Evolutionary conservation across 225 moss, liverwort and hornwort species (phyloP).

Genomic region (Climacium dendroides): DNA sequence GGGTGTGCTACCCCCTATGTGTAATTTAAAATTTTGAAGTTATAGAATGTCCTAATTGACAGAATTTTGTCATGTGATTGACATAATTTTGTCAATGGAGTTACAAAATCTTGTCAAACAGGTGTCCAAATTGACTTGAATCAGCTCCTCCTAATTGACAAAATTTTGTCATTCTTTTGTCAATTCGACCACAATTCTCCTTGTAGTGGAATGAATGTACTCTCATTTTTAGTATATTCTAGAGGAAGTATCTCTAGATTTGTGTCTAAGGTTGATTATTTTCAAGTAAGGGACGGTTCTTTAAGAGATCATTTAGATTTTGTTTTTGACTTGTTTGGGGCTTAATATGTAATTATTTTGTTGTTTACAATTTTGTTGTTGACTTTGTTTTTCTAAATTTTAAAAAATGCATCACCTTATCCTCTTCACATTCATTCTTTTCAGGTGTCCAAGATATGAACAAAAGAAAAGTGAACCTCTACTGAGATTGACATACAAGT

Average conservation of each 20-base stretch:
- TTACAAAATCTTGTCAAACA: too few relatives aligned
- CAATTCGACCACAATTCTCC: too few relatives aligned
- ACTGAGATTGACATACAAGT: background rate
- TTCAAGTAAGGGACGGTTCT: background rate
- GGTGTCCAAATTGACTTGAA: too few relatives aligned
- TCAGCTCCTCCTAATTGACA: too few relatives aligned
- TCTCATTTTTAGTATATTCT: background rate
- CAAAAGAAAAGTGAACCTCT: background rate
- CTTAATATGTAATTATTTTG: background rate
- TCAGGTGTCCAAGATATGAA: background rate
- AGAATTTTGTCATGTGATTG: too few relatives aligned
- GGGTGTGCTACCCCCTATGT: too few relatives aligned
- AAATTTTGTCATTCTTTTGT: too few relatives aligned
- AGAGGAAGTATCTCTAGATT: background rate
- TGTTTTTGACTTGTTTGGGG: background rate
- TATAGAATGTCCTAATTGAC: too few relatives aligned
- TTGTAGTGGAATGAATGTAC: background rate
- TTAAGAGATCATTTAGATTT: background rate
- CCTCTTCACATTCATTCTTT: background rate
- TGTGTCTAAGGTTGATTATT: background rate
- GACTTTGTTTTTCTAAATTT: background rate
- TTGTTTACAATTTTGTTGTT: background rate
- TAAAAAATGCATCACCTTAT: background rate
- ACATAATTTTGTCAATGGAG: too few relatives aligned
- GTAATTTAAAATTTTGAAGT: too few relatives aligned